Conservation (phyloP, 768 basidiomycete genomes). For the Gymnopilus junonius region DNA sequence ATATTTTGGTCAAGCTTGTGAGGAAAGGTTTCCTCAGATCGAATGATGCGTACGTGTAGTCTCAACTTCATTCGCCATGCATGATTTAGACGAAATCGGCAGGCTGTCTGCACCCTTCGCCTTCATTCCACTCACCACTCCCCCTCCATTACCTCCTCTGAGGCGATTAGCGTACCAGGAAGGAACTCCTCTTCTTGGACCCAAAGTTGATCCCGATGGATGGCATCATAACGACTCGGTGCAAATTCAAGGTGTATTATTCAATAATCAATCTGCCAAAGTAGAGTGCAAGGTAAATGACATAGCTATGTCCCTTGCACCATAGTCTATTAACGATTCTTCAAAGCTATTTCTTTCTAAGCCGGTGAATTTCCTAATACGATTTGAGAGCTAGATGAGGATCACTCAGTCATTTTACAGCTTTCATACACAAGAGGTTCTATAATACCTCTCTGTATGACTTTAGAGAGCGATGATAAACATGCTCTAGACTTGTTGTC, state of each 20-base stretch:
- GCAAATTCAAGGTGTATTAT: constrained; percentile 33
- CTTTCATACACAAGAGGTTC: constrained; percentile 45
- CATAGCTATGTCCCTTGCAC: not conserved
- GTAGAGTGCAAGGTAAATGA: constrained; percentile 36
- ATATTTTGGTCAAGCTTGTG: constrained; percentile 33
- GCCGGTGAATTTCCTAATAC: constrained; percentile 33
- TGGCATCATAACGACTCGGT: constrained; percentile 37
- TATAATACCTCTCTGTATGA: constrained; percentile 38
- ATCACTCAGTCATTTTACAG: constrained; percentile 21
- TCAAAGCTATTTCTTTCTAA: constrained; percentile 41
- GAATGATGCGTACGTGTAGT: constrained; percentile 34
- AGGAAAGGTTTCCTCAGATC: constrained; percentile 27
- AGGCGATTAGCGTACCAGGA: constrained; percentile 42
- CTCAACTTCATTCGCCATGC: not conserved
- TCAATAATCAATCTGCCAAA: constrained; percentile 30
- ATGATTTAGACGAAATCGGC: not conserved
- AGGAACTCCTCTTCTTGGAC: constrained; percentile 37
- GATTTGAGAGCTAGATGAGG: not conserved
- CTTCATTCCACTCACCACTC: constrained; percentile 37
- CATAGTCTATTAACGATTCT: not conserved
- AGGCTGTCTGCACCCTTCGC: constrained; percentile 35
- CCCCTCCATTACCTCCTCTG: constrained; percentile 34
- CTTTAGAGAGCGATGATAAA: constrained; percentile 33
- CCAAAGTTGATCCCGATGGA: constrained; percentile 43
- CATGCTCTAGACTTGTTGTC: constrained; percentile 40